These are phyloP conservation scores for Epichloe coenophiala DNA, from an alignment of 2,329 filamentous ascomycete genomes.

Conservation along the genomic window DNA sequence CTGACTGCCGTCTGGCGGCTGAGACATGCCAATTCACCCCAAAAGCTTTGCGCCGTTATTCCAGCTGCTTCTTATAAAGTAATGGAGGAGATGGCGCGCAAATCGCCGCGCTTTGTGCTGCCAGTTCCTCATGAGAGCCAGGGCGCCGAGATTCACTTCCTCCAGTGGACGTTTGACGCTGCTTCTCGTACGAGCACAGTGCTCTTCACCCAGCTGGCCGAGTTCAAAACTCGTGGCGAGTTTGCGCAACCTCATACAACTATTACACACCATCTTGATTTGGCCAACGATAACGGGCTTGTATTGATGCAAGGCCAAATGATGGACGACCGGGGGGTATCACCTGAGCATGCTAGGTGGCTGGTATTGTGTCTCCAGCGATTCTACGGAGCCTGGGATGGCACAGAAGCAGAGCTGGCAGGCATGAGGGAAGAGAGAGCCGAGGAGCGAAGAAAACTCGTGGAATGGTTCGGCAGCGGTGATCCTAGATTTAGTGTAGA, in stretches of 20 bases:
- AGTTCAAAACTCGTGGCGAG: constrained; percentile 83
- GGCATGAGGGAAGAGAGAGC: constrained; percentile 39
- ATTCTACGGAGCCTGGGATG: constrained; percentile 66
- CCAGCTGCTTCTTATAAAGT: constrained; percentile 58
- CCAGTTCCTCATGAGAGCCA: constrained; percentile 57
- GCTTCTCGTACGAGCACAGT: constrained; percentile 54
- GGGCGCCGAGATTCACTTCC: constrained; percentile 85
- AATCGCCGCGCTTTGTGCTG: constrained; percentile 79
- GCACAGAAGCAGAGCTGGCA: constrained; percentile 20
- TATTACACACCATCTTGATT: constrained; percentile 78
- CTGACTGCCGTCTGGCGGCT: constrained; percentile 84
- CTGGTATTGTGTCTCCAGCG: constrained; percentile 85
- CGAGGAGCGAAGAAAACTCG: constrained; percentile 51
- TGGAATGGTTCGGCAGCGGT: constrained; percentile 72
- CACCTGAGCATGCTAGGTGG: constrained; percentile 73
- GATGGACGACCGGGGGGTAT: constrained; percentile 61
- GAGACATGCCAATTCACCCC: constrained; percentile 59
- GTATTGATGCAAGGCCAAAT: constrained; percentile 80
- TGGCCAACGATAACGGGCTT: constrained; percentile 58
- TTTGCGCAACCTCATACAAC: constrained; percentile 89
- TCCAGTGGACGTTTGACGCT: constrained; percentile 87
- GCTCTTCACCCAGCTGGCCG: constrained; percentile 85
- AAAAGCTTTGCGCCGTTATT: constrained; percentile 74
- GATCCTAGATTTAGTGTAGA: constrained; percentile 73
- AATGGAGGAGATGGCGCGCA: constrained; percentile 58